Percentiles rank a stretch among this genome's conserved stretches.
These are phyloP conservation scores for Boletus vinaceobasis DNA, from an alignment of 768 basidiomycete species.

Conservation along the genomic window DNA sequence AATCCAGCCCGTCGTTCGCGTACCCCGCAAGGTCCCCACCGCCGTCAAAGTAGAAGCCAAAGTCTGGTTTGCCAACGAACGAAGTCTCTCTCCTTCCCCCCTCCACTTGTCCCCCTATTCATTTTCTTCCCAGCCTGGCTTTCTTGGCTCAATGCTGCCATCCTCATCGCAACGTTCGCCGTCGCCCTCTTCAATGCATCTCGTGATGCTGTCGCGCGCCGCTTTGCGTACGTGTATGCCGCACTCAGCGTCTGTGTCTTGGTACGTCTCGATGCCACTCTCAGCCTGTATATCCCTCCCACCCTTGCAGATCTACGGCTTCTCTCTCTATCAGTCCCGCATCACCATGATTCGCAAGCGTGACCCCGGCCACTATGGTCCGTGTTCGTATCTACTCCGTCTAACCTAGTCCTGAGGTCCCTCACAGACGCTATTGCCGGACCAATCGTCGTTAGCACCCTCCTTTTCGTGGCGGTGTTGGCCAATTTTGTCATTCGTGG, in stretches of 20 bases:
- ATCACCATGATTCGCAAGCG: constrained; percentile 88
- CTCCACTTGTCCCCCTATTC: neutral
- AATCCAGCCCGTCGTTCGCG: constrained; percentile 60
- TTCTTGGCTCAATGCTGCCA: constrained; percentile 82
- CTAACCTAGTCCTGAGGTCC: neutral
- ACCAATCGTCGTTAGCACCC: constrained; percentile 75
- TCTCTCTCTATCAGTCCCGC: constrained; percentile 79
- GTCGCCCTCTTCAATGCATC: constrained; percentile 89
- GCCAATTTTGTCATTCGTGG: constrained; percentile 87
- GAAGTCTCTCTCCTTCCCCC: constrained; percentile 50
- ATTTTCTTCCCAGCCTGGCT: constrained; percentile 69
- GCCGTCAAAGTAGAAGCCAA: constrained; percentile 88
- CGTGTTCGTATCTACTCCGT: constrained; percentile 17
- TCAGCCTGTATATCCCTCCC: neutral
- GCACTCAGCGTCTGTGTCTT: constrained; percentile 69
- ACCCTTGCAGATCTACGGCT: constrained; percentile 70
- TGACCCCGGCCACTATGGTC: constrained; percentile 88
- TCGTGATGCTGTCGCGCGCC: constrained; percentile 55
- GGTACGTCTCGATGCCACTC: constrained; percentile 31
- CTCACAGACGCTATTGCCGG: constrained; percentile 72
- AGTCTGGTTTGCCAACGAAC: constrained; percentile 97
- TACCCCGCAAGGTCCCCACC: constrained; percentile 80
- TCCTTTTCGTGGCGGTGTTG: constrained; percentile 85
- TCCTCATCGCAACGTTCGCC: constrained; percentile 81
- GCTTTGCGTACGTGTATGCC: constrained; percentile 83